Evolutionary conservation across 2,329 filamentous ascomycete species (phyloP).

Genomic region (Colletotrichum musicola): DNA sequence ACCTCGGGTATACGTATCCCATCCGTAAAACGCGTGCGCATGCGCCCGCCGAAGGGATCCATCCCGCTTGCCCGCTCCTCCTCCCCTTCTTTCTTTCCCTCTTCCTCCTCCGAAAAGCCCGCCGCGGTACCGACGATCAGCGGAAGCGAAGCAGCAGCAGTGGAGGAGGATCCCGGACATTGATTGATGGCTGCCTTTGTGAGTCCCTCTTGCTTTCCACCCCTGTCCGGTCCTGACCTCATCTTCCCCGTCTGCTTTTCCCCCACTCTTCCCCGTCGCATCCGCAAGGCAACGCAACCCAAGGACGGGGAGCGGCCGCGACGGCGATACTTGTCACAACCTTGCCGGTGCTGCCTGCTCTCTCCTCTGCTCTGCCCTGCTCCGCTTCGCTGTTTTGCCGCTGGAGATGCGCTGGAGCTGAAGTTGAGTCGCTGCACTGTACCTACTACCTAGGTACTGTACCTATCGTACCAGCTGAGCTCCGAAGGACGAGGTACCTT

Average conservation of each 20-base stretch:
- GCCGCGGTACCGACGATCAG: constrained; percentile 6
- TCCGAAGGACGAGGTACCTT: no score
- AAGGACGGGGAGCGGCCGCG: no score
- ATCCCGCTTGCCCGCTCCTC: no score
- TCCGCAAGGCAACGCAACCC: not conserved
- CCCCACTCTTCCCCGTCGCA: constrained; percentile 8
- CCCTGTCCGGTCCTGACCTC: constrained; percentile 3
- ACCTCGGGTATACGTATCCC: no score
- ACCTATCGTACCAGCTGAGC: no score
- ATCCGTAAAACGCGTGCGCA: not conserved
- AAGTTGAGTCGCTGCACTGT: no score
- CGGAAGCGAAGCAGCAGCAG: constrained; percentile 7
- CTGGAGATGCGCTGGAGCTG: constrained; percentile 3
- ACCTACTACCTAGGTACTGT: no score
- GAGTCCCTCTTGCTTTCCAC: constrained; percentile 25
- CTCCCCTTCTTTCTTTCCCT: not conserved
- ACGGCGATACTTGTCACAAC: not conserved
- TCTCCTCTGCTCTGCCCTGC: not conserved
- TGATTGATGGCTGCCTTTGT: constrained; percentile 46
- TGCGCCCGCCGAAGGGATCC: not conserved
- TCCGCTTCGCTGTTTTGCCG: constrained; percentile 4
- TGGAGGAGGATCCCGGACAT: constrained; percentile 34
- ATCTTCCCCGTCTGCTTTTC: not conserved
- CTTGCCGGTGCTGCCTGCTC: not conserved
- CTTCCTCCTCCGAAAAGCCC: not conserved